A percentile compares a stretch with the other conserved stretches of the same genome.
These are phyloP conservation scores for Aquanectria penicillioides DNA, from an alignment of 2,329 filamentous ascomycete genomes.

Conservation along the genomic window DNA sequence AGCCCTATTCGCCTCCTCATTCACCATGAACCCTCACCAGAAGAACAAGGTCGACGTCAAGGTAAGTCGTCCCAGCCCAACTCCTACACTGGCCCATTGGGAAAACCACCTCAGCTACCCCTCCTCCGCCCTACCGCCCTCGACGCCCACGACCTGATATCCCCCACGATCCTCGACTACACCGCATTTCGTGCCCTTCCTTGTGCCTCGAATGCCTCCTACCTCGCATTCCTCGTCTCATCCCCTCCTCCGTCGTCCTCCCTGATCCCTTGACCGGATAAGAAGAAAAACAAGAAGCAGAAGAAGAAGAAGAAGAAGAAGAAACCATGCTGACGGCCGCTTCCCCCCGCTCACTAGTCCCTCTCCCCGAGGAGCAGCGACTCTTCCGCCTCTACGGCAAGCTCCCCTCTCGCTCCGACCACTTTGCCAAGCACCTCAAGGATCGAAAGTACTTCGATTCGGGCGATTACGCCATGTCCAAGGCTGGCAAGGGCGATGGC, in stretches of 20 bases:
- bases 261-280: too few relatives aligned
- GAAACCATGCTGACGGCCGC: slow-evolving; percentile 28
- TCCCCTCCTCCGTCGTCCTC: not conserved
- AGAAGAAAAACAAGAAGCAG: not conserved
- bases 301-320: not conserved
- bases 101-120: slow-evolving; percentile 29
- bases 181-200: slow-evolving; percentile 7
- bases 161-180: not conserved
- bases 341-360: slow-evolving; percentile 64
- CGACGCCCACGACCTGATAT: slow-evolving; percentile 8
- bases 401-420: slow-evolving; percentile 93
- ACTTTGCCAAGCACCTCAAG: slow-evolving; percentile 98
- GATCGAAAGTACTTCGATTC: slow-evolving; percentile 99
- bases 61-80: slow-evolving; percentile 66
- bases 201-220: not conserved
- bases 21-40: slow-evolving; percentile 91
- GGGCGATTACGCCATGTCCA: slow-evolving; percentile 94
- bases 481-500: slow-evolving; percentile 95
- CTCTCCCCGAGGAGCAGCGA: slow-evolving; percentile 93
- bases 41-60: slow-evolving; percentile 98
- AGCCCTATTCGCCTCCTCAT: not conserved
- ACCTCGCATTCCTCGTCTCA: slow-evolving; percentile 1
- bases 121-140: slow-evolving; percentile 22
- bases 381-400: slow-evolving; percentile 98
- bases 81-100: slow-evolving; percentile 20